Conservation (phyloP, 805 yeast species). For the Hanseniaspora lindneri region DNA sequence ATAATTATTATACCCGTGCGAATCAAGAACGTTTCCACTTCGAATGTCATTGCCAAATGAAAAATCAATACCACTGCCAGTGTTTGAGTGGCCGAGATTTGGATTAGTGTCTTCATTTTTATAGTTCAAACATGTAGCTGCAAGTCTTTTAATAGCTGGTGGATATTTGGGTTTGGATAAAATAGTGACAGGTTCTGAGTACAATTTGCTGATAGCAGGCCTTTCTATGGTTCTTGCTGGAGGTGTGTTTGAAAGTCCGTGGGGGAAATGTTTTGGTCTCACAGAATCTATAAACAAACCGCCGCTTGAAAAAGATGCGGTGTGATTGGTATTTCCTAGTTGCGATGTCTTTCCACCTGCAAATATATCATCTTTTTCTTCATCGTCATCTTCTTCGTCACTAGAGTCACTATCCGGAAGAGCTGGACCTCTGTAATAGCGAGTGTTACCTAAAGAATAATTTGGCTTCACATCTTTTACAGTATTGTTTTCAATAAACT, state of each 20-base stretch:
- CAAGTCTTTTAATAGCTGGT: conserved; percentile 64
- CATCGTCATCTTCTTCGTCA: conserved; percentile 26
- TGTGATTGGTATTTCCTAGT: background rate
- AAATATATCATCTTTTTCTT: conserved; percentile 21
- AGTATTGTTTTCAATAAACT: conserved; percentile 7
- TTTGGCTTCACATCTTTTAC: conserved; percentile 13
- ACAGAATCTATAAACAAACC: conserved; percentile 47
- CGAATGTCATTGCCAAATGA: too few relatives aligned
- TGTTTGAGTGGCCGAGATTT: background rate
- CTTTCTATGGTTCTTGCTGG: conserved; percentile 11
- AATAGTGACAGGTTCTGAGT: background rate
- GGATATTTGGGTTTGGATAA: conserved; percentile 15
- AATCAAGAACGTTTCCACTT: conserved; percentile 42
- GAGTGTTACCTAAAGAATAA: conserved; percentile 15
- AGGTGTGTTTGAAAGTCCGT: conserved; percentile 8
- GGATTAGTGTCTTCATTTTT: conserved; percentile 44
- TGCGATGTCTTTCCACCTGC: background rate
- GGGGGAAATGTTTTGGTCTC: conserved; percentile 18
- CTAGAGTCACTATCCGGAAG: conserved; percentile 19
- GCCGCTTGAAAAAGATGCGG: conserved; percentile 33
- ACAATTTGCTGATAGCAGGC: conserved; percentile 14
- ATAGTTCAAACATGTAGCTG: conserved; percentile 75
- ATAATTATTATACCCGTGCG: conserved; percentile 42
- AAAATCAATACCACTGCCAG: too few relatives aligned
- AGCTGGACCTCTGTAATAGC: conserved; percentile 15